Percentiles rank a stretch among this genome's conserved stretches.
These are phyloP conservation scores for Talaromyces funiculosus DNA, from an alignment of 2,329 filamentous ascomycete species.

Conservation along the genomic window DNA sequence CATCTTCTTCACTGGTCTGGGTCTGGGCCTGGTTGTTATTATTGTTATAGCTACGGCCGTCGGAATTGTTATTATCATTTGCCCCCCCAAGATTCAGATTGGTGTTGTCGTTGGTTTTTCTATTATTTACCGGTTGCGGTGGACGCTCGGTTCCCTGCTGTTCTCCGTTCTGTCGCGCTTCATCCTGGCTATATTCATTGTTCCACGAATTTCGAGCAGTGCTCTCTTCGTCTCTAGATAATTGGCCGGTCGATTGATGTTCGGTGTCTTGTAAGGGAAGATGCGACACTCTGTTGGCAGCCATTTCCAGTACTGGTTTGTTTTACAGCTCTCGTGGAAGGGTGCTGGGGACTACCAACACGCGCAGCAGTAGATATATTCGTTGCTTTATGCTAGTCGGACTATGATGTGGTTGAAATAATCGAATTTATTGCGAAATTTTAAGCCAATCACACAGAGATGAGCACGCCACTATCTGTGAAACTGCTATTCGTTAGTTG, in stretches of 20 bases:
- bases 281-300: background rate
- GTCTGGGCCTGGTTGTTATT: constrained; percentile 1
- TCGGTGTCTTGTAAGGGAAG: background rate
- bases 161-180: constrained; percentile 1
- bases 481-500: background rate
- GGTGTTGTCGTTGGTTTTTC: background rate
- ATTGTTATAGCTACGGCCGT: background rate
- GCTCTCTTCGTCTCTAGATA: background rate
- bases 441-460: background rate
- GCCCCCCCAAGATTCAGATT: background rate
- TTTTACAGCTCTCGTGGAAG: background rate
- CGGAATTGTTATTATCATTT: background rate
- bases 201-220: constrained; percentile 12
- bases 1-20: background rate
- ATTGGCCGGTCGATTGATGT: background rate
- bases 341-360: background rate
- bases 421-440: background rate
- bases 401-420: background rate
- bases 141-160: background rate
- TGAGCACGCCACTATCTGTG: background rate
- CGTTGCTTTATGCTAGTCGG: background rate
- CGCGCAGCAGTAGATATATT: background rate
- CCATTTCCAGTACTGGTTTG: background rate
- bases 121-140: background rate
- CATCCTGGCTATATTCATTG: constrained; percentile 4